A percentile compares a stretch with the other conserved stretches of the same genome.
phyloP scores from a whole-genome alignment of 2,329 filamentous ascomycete genomes.

The Sarocladium kiliense region DNA sequence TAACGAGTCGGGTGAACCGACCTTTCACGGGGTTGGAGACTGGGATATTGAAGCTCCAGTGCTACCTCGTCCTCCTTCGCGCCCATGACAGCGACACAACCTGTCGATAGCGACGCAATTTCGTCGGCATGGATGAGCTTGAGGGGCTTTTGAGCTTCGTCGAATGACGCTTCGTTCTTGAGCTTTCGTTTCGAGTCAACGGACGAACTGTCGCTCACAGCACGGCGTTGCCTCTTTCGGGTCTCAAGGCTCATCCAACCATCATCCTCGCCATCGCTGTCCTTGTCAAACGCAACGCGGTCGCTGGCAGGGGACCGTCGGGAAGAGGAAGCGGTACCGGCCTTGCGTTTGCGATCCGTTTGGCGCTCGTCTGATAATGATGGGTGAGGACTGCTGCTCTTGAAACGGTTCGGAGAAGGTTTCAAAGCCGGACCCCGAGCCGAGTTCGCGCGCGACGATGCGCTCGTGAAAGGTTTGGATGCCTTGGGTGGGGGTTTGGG shows the following conservation, averaged over 20 bases:
- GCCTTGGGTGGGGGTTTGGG: constrained; percentile 32
- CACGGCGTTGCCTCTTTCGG: constrained; percentile 43
- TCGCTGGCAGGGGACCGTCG: constrained; percentile 42
- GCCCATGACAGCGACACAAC: constrained; percentile 45
- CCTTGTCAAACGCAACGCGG: constrained; percentile 44
- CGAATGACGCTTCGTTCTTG: constrained; percentile 40
- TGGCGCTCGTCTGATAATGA: constrained; percentile 33
- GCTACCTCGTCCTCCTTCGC: constrained; percentile 47
- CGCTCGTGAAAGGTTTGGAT: constrained; percentile 22
- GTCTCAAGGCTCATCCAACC: constrained; percentile 45
- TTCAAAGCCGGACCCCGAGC: constrained; percentile 36
- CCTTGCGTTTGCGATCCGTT: constrained; percentile 44
- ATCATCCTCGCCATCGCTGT: constrained; percentile 47
- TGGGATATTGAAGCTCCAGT: constrained; percentile 81
- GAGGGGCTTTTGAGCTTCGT: constrained; percentile 34
- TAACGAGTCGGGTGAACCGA: constrained; percentile 28
- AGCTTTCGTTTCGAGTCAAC: constrained; percentile 43
- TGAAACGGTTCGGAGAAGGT: constrained; percentile 25
- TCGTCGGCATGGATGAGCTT: constrained; percentile 55
- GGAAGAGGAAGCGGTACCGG: constrained; percentile 25
- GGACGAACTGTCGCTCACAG: constrained; percentile 32
- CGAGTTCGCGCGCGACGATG: constrained; percentile 28
- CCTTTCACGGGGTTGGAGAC: constrained; percentile 63
- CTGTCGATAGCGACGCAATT: constrained; percentile 45
- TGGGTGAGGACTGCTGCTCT: constrained; percentile 38